Evolutionary conservation across 1,284 basidiomycete genomes (phyloP).

Genomic region (Pseudozyma sp.): DNA sequence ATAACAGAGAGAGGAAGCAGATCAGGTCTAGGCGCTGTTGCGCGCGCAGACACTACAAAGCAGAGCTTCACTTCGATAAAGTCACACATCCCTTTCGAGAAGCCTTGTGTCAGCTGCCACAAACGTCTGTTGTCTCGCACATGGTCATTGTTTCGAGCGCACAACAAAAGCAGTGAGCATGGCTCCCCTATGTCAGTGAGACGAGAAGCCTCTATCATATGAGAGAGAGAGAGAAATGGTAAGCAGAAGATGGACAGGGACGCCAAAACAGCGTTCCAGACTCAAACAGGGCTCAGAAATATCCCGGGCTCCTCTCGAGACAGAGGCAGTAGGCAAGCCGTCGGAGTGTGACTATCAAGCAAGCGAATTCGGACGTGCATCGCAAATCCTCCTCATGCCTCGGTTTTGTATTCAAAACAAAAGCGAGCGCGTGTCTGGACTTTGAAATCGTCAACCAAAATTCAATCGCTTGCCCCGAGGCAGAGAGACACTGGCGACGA

Average conservation of each 20-base stretch:
- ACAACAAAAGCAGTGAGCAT: too few relatives aligned
- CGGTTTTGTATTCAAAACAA: not conserved
- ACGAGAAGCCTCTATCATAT: too few relatives aligned
- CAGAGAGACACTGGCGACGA: not conserved
- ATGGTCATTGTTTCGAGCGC: too few relatives aligned
- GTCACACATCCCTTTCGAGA: not conserved
- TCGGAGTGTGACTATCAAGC: not conserved
- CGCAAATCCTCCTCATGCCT: slow-evolving; percentile 3
- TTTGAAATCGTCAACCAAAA: not conserved
- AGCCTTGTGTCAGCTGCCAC: too few relatives aligned
- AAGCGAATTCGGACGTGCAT: slow-evolving; percentile 7
- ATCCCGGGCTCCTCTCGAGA: not conserved
- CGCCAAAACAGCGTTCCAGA: not conserved
- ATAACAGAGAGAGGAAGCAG: slow-evolving; percentile 1
- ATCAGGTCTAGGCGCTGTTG: not conserved
- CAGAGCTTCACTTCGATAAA: not conserved
- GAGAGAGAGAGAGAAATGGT: not conserved
- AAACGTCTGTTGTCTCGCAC: too few relatives aligned
- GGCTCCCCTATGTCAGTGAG: too few relatives aligned
- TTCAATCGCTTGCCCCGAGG: not conserved
- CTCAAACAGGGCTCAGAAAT: not conserved
- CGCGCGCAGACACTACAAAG: not conserved
- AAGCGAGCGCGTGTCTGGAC: not conserved
- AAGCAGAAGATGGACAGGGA: not conserved
- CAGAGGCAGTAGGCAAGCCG: not conserved